Base-by-base conservation (phyloP, 805 yeast species). In the Saturnispora galanensis region DNA sequence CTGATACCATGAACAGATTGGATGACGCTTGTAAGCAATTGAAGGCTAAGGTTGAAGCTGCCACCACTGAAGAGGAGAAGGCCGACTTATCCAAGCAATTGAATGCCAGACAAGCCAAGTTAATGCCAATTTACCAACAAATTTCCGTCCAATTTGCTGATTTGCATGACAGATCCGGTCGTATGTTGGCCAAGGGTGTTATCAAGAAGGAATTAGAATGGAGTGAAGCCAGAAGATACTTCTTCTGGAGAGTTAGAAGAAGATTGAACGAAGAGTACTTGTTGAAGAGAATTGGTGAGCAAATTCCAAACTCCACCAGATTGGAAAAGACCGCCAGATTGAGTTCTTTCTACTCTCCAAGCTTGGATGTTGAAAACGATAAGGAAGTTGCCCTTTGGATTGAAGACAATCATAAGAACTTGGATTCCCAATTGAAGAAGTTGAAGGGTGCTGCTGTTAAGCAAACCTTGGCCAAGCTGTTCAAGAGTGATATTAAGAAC, bases 201-300 rank as follows among this genome's bases (percentile, higher is more conserved):
- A 87, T 93, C 57, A 76, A 83, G 55, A 82, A 84, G 62, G 93
- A 87, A 56, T 68, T 93, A 44, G 79, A 83, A 57, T 89, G 96
- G 96, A 64, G 66, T 38, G 74, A 88, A 41, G 77, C 97, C 29
- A 86, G 99, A 73, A 80, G 97, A 59, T 85, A 75, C 79, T 93
- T 93, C 80, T 93, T 86, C 93, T 93, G 98, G 98, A 81, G 99
- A 67, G 77, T 87, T 50, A 85, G 97, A 70, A 83, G 98, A 69
- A 86, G 96, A 65, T 71, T 93, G 65, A 81, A 84, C 62, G 98
- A 93, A 68, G 95, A 86, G 65, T 86, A 87, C 66, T 70, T 90
- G 62, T 69, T 87, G 63, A 79, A 76, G 64, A 76, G 84, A 60
- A 75, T 89, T 53, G 76, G 78, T 44, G 79, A 76, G 47, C 81